Evolutionary conservation across 306 rosid genomes (phyloP).

Genomic region (Trifolium dubium): DNA sequence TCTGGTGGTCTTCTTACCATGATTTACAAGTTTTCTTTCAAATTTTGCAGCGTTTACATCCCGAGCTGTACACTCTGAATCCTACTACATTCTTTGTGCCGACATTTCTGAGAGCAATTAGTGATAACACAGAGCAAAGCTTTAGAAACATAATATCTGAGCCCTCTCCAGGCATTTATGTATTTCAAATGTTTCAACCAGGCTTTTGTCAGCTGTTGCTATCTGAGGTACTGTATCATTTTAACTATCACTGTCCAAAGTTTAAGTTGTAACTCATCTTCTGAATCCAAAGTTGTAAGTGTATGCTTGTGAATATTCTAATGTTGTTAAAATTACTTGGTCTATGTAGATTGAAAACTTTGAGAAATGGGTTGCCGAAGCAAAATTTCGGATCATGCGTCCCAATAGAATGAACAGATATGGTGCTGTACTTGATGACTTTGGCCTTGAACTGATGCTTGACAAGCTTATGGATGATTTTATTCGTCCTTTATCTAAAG

Average conservation of each 20-base stretch:
- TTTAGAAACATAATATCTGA: slow-evolving; percentile 71
- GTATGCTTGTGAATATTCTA: slow-evolving; percentile 8
- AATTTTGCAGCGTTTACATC: slow-evolving; percentile 64
- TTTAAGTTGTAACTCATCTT: slow-evolving; percentile 30
- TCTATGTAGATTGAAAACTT: slow-evolving; percentile 77
- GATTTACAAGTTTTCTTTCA: slow-evolving; percentile 28
- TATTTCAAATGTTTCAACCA: slow-evolving; percentile 86
- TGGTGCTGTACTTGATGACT: slow-evolving; percentile 97
- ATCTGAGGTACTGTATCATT: slow-evolving; percentile 72
- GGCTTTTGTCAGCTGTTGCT: slow-evolving; percentile 73
- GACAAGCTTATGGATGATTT: slow-evolving; percentile 82
- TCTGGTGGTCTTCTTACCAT: slow-evolving; percentile 19
- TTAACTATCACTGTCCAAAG: slow-evolving; percentile 26
- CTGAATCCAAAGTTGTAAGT: slow-evolving; percentile 20
- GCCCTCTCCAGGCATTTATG: slow-evolving; percentile 73
- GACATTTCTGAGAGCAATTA: slow-evolving; percentile 77
- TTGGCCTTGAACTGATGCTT: slow-evolving; percentile 92
- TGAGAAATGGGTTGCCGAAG: slow-evolving; percentile 82
- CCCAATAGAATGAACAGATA: slow-evolving; percentile 90
- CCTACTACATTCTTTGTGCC: slow-evolving; percentile 77
- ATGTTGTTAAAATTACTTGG: slow-evolving; percentile 41
- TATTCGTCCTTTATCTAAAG: slow-evolving; percentile 79
- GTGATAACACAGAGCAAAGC: slow-evolving; percentile 79
- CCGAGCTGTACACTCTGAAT: slow-evolving; percentile 69
- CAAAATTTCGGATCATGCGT: slow-evolving; percentile 86